Evolutionary conservation across 352 stramenopile species (phyloP).

Genomic region (Phytophthora hybrid): DNA sequence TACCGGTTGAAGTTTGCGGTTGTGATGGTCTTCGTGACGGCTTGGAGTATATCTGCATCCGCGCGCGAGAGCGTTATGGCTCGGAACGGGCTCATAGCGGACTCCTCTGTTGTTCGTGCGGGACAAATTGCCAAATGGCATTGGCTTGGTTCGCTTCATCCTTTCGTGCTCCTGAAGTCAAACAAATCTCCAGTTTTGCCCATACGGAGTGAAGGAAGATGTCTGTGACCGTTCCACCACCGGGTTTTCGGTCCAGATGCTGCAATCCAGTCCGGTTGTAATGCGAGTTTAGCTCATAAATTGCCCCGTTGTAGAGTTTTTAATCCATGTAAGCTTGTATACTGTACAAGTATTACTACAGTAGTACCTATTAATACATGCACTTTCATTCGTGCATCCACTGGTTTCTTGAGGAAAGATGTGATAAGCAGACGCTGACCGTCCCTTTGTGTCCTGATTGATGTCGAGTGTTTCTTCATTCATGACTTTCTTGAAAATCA

Average conservation of each 20-base stretch:
- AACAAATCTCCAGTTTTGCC: conserved; percentile 27
- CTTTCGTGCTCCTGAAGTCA: not conserved
- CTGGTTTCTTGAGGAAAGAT: not conserved
- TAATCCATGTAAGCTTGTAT: not conserved
- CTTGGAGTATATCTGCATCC: conserved; percentile 30
- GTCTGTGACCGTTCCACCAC: conserved; percentile 8
- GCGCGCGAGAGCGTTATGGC: conserved; percentile 28
- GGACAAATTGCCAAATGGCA: conserved; percentile 21
- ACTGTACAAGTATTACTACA: no score
- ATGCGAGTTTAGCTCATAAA: conserved; percentile 3
- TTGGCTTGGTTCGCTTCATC: not conserved
- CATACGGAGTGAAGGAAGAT: conserved; percentile 28
- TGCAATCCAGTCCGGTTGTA: conserved; percentile 12
- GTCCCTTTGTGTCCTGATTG: no score
- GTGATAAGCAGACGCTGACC: not conserved
- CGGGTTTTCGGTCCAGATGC: conserved; percentile 2
- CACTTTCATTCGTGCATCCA: not conserved
- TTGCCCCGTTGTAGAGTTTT: not conserved
- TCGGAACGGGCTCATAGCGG: conserved; percentile 38
- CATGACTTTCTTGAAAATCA: no score
- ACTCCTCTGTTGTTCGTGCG: not conserved
- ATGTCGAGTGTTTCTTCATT: no score
- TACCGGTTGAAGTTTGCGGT: conserved; percentile 44
- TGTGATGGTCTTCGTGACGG: conserved; percentile 39
- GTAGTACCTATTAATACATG: not conserved